A percentile compares a stretch with the other conserved stretches of the same genome.
These are phyloP conservation scores for Fraxinus ornus DNA, from an alignment of 305 asterid species.

Conservation along the genomic window DNA sequence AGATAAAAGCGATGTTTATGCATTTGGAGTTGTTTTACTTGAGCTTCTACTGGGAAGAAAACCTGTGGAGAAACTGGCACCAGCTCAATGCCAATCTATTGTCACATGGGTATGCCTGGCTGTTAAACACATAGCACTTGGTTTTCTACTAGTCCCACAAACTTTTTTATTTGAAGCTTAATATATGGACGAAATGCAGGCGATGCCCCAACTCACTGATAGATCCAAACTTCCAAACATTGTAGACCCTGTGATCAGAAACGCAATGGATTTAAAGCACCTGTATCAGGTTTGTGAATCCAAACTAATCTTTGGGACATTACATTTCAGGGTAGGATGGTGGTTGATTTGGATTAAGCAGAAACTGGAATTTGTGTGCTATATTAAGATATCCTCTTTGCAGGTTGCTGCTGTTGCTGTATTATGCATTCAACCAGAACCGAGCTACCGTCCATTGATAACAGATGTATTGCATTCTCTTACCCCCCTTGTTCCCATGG, in stretches of 20 bases:
- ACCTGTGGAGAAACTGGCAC: conserved; percentile 60
- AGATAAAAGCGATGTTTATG: conserved; percentile 79
- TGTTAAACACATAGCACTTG: not conserved
- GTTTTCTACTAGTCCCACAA: not conserved
- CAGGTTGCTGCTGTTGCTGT: conserved; percentile 83
- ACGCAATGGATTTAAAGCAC: conserved; percentile 80
- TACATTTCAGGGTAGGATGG: not conserved
- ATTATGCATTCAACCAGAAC: conserved; percentile 76
- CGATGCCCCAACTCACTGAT: conserved; percentile 88
- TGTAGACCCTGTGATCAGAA: conserved; percentile 58
- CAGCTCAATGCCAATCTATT: conserved; percentile 59
- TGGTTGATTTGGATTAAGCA: not conserved
- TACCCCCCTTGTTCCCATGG: conserved; percentile 64
- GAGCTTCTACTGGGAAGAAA: conserved; percentile 74
- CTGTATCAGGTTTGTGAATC: conserved; percentile 53
- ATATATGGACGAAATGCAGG: conserved; percentile 36
- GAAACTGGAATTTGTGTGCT: not conserved
- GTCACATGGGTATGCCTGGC: conserved; percentile 64
- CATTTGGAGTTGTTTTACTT: conserved; percentile 70
- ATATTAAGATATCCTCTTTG: not conserved
- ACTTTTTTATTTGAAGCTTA: not conserved
- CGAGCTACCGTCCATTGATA: conserved; percentile 78
- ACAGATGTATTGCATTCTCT: conserved; percentile 75
- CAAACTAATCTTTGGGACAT: not conserved
- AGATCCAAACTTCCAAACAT: conserved; percentile 75